A percentile compares a stretch with the other conserved stretches of the same genome.
Evolutionary conservation across 2,329 filamentous ascomycete genomes (phyloP).

Genomic region (Alternaria hordeiaustralica): DNA sequence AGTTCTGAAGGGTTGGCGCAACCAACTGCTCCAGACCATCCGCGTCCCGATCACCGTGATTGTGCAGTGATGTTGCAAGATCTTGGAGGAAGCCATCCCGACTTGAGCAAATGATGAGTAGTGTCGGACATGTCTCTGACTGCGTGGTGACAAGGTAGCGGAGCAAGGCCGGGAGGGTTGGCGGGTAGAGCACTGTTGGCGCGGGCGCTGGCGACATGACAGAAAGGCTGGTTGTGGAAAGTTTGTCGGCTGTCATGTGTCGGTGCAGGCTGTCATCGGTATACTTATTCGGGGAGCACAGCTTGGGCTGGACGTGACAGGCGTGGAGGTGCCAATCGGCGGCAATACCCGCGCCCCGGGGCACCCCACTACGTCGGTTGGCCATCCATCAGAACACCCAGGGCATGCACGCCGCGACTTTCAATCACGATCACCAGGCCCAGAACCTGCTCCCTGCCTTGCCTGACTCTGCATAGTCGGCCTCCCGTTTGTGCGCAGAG

Average conservation of each 20-base stretch:
- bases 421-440: slow-evolving; percentile 25
- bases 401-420: slow-evolving; percentile 32
- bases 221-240: not conserved
- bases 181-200: slow-evolving; percentile 49
- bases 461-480: slow-evolving; percentile 35
- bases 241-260: slow-evolving; percentile 13
- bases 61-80: slow-evolving; percentile 59
- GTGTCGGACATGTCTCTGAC: slow-evolving; percentile 62
- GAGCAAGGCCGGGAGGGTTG: slow-evolving; percentile 62
- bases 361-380: slow-evolving; percentile 11
- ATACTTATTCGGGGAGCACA: slow-evolving; percentile 4
- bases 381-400: slow-evolving; percentile 13
- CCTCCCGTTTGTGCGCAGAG: slow-evolving; percentile 19
- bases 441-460: slow-evolving; percentile 25
- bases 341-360: slow-evolving; percentile 14
- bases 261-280: slow-evolving; percentile 9
- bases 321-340: slow-evolving; percentile 9
- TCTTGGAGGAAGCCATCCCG: slow-evolving; percentile 69
- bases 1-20: slow-evolving; percentile 69
- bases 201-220: slow-evolving; percentile 22
- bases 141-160: slow-evolving; percentile 64
- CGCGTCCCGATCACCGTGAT: slow-evolving; percentile 9
- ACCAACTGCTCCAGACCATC: slow-evolving; percentile 54
- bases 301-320: not conserved
- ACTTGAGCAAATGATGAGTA: slow-evolving; percentile 73